Evolutionary conservation across 1,284 basidiomycete genomes (phyloP), one percentile per base, ranked within the genome.

Genomic region (Clitocybe nebularis): DNA sequence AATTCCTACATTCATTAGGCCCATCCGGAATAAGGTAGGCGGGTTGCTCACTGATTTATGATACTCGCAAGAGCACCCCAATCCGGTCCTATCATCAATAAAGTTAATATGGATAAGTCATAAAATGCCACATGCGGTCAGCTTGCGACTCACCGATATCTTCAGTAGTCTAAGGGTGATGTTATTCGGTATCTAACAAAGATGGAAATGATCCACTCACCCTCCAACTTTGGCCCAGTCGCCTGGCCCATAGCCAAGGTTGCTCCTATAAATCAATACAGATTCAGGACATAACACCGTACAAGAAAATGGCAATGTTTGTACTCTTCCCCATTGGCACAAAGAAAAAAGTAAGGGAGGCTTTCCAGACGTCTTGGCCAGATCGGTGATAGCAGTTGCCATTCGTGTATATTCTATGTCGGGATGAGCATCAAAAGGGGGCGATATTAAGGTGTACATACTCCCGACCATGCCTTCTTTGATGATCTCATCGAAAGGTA

Each of bases 221-320:
- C 53, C 78, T 67, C 78, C 78, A 81, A 44, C 69, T 75, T 51
- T 81, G 77, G 0, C 79, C 78, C 17, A 78, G 58, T 23, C 60
- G 54, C 42, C 59, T 65, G 1, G 69, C 78, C 78, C 79, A 81
- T 9, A 74, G 44, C 79, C 77, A 81, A 2, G 75, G 74, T 62
- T 79, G 72, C 52, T 72, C 63, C 79, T 81, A 46, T 13, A 38
- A 38, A 46, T 39, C 7, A 29, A 24, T n/a, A 7, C 3, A 4
- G 16, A n/a, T 16, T 16, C 21, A 34, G 33, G 13, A 23, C 19
- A 39, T 23, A 26, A 13, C 21, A 35, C 10, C 11, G 28, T 19
- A 26, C 23, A 26, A 14, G 22, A 25, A 22, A 25, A 16, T 17
- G 19, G 36, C 25, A 14, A 3, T 26, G 35, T 13, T 11, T 41